Base-by-base conservation (phyloP, 2,329 filamentous ascomycete genomes). In the Fusarium papillatum region DNA sequence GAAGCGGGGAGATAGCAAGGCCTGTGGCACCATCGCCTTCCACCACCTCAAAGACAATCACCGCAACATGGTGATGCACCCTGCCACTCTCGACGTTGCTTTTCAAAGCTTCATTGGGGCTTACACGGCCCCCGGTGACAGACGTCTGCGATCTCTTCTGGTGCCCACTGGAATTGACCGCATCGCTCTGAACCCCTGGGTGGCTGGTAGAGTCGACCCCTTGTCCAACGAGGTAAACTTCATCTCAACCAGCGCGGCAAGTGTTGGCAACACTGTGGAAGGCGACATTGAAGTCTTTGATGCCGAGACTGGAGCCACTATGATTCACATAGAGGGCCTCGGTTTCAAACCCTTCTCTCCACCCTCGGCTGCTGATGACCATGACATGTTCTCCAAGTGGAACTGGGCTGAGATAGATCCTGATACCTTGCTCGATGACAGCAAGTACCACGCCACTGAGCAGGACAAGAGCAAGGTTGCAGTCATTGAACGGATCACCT, bases 1-100 rank as follows among this genome's bases (percentile, higher is more conserved):
- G 63, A 48, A 73, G 71, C 48, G 73, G 36, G 60, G 69, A 60
- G 26, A 67, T 63, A 26, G 68, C 61, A 50, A 59, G 36, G 53
- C 57, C 31, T 41, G 24, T 13, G 50, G 59, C 36, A 66, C 62
- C 17, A 34, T 66, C 17, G n/a, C 29, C 43, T 46, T 60, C 24
- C 66, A 48, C 48, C 19, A 31, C 39, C 39, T 39, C 41, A 46
- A 61, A 55, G 39, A 57, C 24, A 55, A 31, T 34, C 50, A 29
- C 19, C 50, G 64, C 70, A 41, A 41, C 39, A 41, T 53, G 38
- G 66, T 60, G 66, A 67, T 64, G 65, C 72, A 50, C 64, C 72
- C 41, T 60, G 69, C 48, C 48, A 70, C 53, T 19, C 66, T 55
- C 34, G 64, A 67, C 31, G 31, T 34, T 10, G 55, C 53, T 13